Conservation (phyloP, 768 basidiomycete species). For the Dacryopinax primogenitus region DNA sequence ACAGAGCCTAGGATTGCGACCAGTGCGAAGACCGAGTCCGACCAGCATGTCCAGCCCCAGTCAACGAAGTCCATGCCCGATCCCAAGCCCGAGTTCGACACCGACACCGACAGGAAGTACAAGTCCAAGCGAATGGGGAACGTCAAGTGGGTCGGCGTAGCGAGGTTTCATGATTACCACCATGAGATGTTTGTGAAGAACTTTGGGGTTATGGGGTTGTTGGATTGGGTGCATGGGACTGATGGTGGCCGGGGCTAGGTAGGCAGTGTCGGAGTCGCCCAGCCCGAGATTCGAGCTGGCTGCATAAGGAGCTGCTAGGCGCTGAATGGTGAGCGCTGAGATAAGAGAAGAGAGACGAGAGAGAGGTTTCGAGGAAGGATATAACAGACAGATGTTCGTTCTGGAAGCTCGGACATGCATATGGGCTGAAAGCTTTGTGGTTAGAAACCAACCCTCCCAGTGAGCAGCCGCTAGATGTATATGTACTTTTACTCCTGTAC, state of each 20-base stretch:
- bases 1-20: not conserved
- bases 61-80: not conserved
- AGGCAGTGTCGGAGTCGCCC: no score
- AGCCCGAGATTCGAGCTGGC: no score
- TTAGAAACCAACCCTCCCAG: no score
- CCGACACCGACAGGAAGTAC: not conserved
- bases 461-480: no score
- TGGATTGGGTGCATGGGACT: constrained; percentile 21
- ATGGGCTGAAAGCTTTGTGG: no score
- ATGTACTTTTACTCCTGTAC: no score
- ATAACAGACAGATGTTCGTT: no score
- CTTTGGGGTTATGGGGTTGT: constrained; percentile 23
- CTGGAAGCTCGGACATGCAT: no score
- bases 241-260: not conserved
- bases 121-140: not conserved
- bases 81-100: not conserved
- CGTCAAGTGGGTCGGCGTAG: constrained; percentile 24
- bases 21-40: not conserved
- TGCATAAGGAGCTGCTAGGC: no score
- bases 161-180: constrained; percentile 24
- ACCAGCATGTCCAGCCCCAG: not conserved
- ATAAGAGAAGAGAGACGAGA: no score
- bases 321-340: no score
- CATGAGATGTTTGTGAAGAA: constrained; percentile 25
- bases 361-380: no score